Percentiles rank a stretch among this genome's conserved stretches.
These are phyloP conservation scores for Paramyrothecium sp. DNA, from an alignment of 2,329 filamentous ascomycete species.

Conservation along the genomic window DNA sequence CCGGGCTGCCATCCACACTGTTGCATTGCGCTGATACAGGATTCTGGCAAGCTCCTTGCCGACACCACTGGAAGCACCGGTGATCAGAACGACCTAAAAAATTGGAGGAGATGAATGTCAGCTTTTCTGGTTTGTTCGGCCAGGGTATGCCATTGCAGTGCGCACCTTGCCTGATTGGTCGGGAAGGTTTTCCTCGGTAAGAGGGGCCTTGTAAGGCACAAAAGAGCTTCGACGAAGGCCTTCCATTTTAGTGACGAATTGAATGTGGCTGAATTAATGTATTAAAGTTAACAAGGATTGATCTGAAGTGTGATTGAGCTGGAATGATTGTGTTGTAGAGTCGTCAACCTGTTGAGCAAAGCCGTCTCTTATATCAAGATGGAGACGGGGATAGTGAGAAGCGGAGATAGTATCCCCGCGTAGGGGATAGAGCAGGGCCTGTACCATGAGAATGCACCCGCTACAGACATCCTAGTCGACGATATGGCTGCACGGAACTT, in stretches of 20 bases:
- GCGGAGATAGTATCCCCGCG: no score
- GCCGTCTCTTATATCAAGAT: no score
- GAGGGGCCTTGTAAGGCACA: slow-evolving; percentile 5
- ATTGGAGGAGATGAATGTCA: not conserved
- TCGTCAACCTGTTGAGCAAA: no score
- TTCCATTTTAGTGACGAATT: not conserved
- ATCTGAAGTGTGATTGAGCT: no score
- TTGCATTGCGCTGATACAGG: slow-evolving; percentile 46
- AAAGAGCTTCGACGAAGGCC: slow-evolving; percentile 4
- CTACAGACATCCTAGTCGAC: no score
- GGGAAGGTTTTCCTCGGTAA: slow-evolving; percentile 8
- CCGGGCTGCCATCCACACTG: slow-evolving; percentile 47
- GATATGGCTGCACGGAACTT: no score
- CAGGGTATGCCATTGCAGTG: not conserved
- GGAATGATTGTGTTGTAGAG: no score
- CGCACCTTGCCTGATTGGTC: slow-evolving; percentile 9
- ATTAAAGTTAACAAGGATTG: no score
- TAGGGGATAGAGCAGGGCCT: no score
- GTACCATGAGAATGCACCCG: no score
- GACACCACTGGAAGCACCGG: slow-evolving; percentile 26
- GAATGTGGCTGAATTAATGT: no score
- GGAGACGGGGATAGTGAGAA: no score
- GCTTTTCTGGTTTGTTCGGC: not conserved
- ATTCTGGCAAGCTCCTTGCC: slow-evolving; percentile 46
- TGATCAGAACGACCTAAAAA: slow-evolving; percentile 36